phyloP scores from a whole-genome alignment of 1,284 basidiomycete species.

The Tilletia caries region DNA sequence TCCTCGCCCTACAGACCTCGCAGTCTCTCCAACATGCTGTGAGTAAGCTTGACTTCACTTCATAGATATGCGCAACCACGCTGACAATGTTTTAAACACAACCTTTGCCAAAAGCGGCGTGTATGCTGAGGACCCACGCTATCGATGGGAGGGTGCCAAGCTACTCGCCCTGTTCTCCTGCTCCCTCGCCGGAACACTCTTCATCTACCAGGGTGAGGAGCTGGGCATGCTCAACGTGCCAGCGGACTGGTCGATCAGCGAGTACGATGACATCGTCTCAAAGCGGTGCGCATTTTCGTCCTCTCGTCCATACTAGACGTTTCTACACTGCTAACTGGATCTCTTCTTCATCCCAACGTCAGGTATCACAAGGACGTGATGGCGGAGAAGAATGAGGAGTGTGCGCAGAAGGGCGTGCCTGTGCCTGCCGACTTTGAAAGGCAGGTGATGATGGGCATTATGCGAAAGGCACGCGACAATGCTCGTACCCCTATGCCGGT shows the following conservation, averaged over 20 bases:
- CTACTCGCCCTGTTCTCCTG: slow-evolving; percentile 65
- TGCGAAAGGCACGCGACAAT: slow-evolving; percentile 69
- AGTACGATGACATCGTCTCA: slow-evolving; percentile 67
- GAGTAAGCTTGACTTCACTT: not conserved
- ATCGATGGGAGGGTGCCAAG: slow-evolving; percentile 57
- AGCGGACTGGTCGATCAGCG: slow-evolving; percentile 65
- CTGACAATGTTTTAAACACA: not conserved
- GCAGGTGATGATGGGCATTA: slow-evolving; percentile 57
- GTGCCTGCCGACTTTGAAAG: slow-evolving; percentile 9
- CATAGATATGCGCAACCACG: not conserved
- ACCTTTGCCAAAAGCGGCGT: slow-evolving; percentile 57
- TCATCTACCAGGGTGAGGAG: slow-evolving; percentile 66
- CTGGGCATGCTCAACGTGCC: slow-evolving; percentile 70
- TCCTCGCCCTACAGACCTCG: not conserved
- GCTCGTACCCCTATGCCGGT: slow-evolving; percentile 66
- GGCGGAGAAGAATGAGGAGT: slow-evolving; percentile 20
- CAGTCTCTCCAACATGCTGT: slow-evolving; percentile 8
- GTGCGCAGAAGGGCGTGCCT: slow-evolving; percentile 44
- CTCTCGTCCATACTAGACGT: not conserved
- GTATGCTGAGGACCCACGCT: slow-evolving; percentile 61
- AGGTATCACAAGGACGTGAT: slow-evolving; percentile 32
- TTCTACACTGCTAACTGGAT: slow-evolving; percentile 18
- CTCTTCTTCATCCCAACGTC: slow-evolving; percentile 25
- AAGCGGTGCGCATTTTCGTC: slow-evolving; percentile 17
- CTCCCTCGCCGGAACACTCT: slow-evolving; percentile 66